Percentiles rank a stretch among this genome's conserved stretches.
Conservation (phyloP, 768 basidiomycete genomes). For the Panellus pusillus region DNA sequence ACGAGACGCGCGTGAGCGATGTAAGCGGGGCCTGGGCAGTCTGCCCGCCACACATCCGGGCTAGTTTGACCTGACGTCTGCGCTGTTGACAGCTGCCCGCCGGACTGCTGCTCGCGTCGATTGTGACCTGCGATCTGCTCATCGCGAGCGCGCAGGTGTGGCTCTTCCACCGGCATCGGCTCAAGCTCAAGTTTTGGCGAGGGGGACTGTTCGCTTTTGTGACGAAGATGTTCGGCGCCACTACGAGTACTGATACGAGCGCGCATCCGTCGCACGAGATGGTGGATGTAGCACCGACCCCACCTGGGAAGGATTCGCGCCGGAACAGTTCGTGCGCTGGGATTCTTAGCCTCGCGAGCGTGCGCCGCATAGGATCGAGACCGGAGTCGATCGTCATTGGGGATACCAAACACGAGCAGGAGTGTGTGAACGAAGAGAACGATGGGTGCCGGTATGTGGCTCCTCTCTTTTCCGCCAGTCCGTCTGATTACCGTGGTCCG, state of each 20-base stretch:
- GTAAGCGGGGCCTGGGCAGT: too few species aligned
- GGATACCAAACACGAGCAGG: too few species aligned
- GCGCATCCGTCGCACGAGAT: conserved; percentile 1
- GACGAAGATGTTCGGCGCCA: not conserved
- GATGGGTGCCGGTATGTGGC: not conserved
- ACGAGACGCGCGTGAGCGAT: conserved; percentile 31
- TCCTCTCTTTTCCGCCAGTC: conserved; percentile 1
- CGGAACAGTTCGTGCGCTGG: conserved; percentile 6
- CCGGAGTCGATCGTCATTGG: too few species aligned
- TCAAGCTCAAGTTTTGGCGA: conserved; percentile 25
- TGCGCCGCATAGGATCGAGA: conserved; percentile 14
- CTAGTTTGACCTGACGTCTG: conserved; percentile 1
- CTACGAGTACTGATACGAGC: not conserved
- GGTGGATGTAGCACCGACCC: not conserved
- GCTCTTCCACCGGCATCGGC: conserved; percentile 26
- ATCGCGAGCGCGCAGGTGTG: conserved; percentile 34
- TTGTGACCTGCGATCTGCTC: conserved; percentile 33
- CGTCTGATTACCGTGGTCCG: too few species aligned
- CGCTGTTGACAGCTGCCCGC: conserved; percentile 27
- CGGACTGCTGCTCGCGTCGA: conserved; percentile 32
- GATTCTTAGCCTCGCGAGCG: conserved; percentile 5
- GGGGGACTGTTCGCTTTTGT: not conserved
- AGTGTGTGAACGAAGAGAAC: too few species aligned
- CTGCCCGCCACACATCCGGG: not conserved
- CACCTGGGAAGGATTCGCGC: too few species aligned